Evolutionary conservation across 73 alveolate species (phyloP).

Genomic region (Paramecium octaurelia): DNA sequence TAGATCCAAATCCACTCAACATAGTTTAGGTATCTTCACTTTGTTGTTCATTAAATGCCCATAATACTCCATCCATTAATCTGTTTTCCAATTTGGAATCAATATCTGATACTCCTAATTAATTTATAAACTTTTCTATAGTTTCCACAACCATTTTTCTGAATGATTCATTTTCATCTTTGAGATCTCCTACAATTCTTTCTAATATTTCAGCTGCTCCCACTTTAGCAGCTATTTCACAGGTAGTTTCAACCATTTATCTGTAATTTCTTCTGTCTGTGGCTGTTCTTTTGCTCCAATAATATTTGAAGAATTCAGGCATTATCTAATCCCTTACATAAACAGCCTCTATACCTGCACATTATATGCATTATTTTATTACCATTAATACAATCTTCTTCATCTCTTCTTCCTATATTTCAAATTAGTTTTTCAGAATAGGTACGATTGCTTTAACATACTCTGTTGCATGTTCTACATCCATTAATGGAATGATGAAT

Average conservation of each 20-base stretch:
- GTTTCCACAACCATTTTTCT: slow-evolving; percentile 99
- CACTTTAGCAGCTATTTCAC: slow-evolving; percentile 98
- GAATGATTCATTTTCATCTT: slow-evolving; percentile 97
- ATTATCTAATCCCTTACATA: slow-evolving; percentile 93
- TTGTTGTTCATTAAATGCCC: slow-evolving; percentile 96
- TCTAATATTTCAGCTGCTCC: slow-evolving; percentile 96
- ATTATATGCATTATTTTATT: slow-evolving; percentile 97
- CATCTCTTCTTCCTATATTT: slow-evolving; percentile 98
- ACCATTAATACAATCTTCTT: slow-evolving; percentile 96
- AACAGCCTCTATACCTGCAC: slow-evolving; percentile 97
- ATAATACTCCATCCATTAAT: slow-evolving; percentile 97
- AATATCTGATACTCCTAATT: slow-evolving; percentile 98
- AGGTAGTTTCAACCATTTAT: slow-evolving; percentile 98
- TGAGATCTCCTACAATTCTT: slow-evolving; percentile 91
- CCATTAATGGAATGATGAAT: slow-evolving; percentile 99
- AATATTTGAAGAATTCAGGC: slow-evolving; percentile 80
- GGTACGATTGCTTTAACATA: slow-evolving; percentile 93
- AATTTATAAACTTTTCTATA: slow-evolving; percentile 93
- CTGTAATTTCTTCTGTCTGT: slow-evolving; percentile 95
- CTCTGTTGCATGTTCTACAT: slow-evolving; percentile 98
- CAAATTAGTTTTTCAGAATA: slow-evolving; percentile 84
- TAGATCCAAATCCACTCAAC: slow-evolving; percentile 98
- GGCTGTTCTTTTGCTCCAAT: slow-evolving; percentile 95
- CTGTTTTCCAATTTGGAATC: slow-evolving; percentile 95
- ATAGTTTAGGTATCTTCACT: slow-evolving; percentile 95